These are phyloP conservation scores for Neofusicoccum parvum DNA, from an alignment of 2,329 filamentous ascomycete genomes.

Conservation along the genomic window DNA sequence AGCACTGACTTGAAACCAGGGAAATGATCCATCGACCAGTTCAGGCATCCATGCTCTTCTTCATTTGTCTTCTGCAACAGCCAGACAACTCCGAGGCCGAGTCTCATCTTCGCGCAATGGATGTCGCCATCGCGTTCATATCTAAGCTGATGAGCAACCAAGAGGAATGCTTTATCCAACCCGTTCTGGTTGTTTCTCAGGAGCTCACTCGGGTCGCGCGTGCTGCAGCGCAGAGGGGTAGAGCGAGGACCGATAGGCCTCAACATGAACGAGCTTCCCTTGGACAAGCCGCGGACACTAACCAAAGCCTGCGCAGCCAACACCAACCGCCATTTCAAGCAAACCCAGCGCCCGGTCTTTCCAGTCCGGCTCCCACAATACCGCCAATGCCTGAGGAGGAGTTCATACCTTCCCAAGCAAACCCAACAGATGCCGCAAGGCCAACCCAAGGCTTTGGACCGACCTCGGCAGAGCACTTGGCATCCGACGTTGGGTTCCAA, in stretches of 20 bases:
- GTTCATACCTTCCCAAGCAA: too few species aligned
- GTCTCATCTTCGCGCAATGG: background rate
- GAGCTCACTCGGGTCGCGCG: background rate
- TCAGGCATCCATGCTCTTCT: slow-evolving; percentile 2
- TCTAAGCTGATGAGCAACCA: background rate
- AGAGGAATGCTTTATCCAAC: background rate
- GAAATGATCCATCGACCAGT: background rate
- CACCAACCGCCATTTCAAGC: background rate
- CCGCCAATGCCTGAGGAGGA: too few species aligned
- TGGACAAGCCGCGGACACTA: background rate
- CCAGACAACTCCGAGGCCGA: background rate
- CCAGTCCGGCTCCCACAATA: too few species aligned
- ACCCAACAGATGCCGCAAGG: too few species aligned
- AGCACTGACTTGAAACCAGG: background rate
- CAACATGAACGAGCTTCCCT: background rate
- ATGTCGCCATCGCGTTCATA: background rate
- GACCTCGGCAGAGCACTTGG: background rate
- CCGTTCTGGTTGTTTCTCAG: background rate
- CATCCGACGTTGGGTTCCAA: background rate
- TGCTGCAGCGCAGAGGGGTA: background rate
- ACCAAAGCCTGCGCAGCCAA: background rate
- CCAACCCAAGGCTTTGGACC: too few species aligned
- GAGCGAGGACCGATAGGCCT: background rate
- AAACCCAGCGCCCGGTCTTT: background rate
- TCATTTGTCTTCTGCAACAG: background rate